Conservation (phyloP, 2,329 filamentous ascomycete species). For the Penicillium sp. region DNA sequence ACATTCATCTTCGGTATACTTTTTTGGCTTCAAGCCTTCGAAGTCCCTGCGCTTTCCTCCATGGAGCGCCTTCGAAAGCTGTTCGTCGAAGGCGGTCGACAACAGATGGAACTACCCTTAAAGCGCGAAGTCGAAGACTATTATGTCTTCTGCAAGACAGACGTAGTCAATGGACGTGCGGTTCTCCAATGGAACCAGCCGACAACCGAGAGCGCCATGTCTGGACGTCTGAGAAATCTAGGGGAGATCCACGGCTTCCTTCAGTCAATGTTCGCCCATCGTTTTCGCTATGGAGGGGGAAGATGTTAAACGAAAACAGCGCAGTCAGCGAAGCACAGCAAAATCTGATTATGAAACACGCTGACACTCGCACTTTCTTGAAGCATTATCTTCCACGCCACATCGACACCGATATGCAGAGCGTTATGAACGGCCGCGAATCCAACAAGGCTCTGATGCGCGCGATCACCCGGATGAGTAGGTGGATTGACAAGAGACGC, state of each 20-base stretch:
- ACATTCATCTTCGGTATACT: background rate
- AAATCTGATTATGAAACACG: background rate
- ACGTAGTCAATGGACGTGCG: background rate
- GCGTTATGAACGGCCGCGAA: background rate
- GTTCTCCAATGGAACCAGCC: background rate
- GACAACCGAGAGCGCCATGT: background rate
- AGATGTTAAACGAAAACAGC: too few species aligned
- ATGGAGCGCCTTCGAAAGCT: background rate
- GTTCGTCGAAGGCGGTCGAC: background rate
- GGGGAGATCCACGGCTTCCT: background rate
- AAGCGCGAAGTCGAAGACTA: background rate
- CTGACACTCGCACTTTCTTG: background rate
- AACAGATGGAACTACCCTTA: background rate
- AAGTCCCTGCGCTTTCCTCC: too few species aligned
- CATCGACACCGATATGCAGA: background rate
- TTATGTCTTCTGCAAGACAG: background rate
- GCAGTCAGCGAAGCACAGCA: background rate
- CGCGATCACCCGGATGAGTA: background rate
- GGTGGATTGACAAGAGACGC: background rate
- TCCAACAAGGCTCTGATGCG: background rate
- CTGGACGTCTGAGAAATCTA: background rate
- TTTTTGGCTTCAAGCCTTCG: too few species aligned
- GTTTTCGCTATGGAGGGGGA: too few species aligned
- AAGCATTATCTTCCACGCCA: background rate
- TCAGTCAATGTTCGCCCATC: background rate